phyloP scores from a whole-genome alignment of 1,284 basidiomycete species.

The Amylostereum areolatum region DNA sequence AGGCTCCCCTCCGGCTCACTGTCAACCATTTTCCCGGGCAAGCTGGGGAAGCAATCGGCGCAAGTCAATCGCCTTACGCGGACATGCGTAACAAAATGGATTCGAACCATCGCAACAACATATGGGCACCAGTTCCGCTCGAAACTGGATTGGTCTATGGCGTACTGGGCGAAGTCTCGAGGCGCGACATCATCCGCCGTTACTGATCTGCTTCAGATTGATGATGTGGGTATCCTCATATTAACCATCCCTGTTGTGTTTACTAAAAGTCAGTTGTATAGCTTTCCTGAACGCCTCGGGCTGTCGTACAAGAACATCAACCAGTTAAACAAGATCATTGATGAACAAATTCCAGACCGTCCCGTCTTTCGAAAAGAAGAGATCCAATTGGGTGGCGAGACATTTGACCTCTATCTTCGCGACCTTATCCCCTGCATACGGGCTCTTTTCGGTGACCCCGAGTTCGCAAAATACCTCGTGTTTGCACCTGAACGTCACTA shows the following conservation, averaged over 20 bases:
- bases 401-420: not conserved
- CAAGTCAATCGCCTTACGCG: no score
- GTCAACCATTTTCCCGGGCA: no score
- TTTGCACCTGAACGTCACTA: not conserved
- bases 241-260: not conserved
- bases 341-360: constrained; percentile 14
- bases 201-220: not conserved
- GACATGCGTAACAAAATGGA: no score
- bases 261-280: not conserved
- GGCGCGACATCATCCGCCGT: not conserved
- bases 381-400: not conserved
- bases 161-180: not conserved
- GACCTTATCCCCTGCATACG: not conserved
- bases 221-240: not conserved
- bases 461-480: not conserved
- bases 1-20: no score
- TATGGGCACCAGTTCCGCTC: not conserved
- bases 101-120: no score
- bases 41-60: no score
- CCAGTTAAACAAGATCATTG: constrained; percentile 26
- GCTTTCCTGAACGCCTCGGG: constrained; percentile 17
- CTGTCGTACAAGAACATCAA: constrained; percentile 23
- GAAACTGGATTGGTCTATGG: not conserved
- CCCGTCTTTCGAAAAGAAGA: not conserved
- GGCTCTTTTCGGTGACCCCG: not conserved